These are phyloP conservation scores for Lindgomyces ingoldianus DNA, from an alignment of 495 filamentous ascomycete species.

Conservation along the genomic window DNA sequence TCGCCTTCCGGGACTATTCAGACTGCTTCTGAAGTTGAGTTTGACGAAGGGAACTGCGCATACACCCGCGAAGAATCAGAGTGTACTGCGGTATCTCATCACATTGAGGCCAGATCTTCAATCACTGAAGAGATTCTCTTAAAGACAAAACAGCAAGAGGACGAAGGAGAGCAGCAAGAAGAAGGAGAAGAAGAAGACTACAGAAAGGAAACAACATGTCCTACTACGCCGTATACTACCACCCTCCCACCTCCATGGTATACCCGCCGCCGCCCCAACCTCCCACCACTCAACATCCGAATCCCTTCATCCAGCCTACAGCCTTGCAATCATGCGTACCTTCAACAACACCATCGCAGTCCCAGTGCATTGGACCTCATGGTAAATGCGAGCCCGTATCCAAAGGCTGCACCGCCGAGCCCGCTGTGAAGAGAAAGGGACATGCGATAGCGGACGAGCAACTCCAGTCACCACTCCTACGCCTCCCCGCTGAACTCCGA, in stretches of 20 bases:
- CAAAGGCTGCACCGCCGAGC: neutral
- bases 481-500: conserved; percentile 54
- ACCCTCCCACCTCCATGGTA: conserved; percentile 5
- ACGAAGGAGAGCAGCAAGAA: no score
- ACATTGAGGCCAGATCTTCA: neutral
- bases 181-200: neutral
- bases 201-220: neutral
- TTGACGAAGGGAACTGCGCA: neutral
- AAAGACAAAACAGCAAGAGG: no score
- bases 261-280: neutral
- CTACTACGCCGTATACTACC: conserved; percentile 9
- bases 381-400: conserved; percentile 4
- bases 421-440: neutral
- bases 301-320: conserved; percentile 3
- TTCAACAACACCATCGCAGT: neutral
- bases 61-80: neutral
- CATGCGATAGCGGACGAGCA: conserved; percentile 1
- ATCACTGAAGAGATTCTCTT: neutral
- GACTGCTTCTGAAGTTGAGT: neutral
- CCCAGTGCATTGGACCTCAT: neutral
- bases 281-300: neutral
- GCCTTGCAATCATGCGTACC: neutral
- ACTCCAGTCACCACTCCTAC: conserved; percentile 41
- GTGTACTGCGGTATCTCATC: neutral
- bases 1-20: neutral